These are phyloP conservation scores for Calonectria pseudoturangicola DNA, from an alignment of 2,329 filamentous ascomycete species.

Conservation along the genomic window DNA sequence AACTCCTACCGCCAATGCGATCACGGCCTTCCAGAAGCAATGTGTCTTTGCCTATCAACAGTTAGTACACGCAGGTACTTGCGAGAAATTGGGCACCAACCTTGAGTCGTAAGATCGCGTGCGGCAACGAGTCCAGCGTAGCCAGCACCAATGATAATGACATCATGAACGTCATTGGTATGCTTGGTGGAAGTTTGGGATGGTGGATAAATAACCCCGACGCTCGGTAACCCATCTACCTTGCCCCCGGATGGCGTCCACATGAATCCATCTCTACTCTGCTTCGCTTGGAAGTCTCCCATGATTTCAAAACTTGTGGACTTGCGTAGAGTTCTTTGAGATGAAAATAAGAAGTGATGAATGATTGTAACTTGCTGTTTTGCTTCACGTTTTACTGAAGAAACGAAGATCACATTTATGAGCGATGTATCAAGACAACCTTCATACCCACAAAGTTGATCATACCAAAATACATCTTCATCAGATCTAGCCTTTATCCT, in stretches of 20 bases:
- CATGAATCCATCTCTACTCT: conserved; percentile 36
- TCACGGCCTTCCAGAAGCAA: conserved; percentile 64
- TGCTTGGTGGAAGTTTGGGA: neutral
- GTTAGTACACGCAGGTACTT: neutral
- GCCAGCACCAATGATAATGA: conserved; percentile 32
- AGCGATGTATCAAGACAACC: neutral
- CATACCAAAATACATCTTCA: neutral
- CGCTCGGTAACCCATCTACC: conserved; percentile 28
- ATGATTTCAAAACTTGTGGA: neutral
- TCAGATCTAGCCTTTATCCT: neutral
- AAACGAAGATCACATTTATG: conserved; percentile 15
- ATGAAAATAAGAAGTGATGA: neutral
- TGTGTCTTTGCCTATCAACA: conserved; percentile 46
- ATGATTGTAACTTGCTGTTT: neutral
- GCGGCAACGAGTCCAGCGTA: conserved; percentile 31
- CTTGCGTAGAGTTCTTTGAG: too few species aligned
- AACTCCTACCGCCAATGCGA: conserved; percentile 64
- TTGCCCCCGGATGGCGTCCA: conserved; percentile 33
- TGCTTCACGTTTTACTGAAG: neutral
- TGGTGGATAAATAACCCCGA: conserved; percentile 32
- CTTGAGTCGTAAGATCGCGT: conserved; percentile 37
- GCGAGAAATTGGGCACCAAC: conserved; percentile 36
- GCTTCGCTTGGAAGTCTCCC: conserved; percentile 13
- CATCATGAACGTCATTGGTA: conserved; percentile 33
- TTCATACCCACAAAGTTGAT: neutral